Conservation (phyloP, 768 basidiomycete species). For the Tubosaeta brunneosetosa region DNA sequence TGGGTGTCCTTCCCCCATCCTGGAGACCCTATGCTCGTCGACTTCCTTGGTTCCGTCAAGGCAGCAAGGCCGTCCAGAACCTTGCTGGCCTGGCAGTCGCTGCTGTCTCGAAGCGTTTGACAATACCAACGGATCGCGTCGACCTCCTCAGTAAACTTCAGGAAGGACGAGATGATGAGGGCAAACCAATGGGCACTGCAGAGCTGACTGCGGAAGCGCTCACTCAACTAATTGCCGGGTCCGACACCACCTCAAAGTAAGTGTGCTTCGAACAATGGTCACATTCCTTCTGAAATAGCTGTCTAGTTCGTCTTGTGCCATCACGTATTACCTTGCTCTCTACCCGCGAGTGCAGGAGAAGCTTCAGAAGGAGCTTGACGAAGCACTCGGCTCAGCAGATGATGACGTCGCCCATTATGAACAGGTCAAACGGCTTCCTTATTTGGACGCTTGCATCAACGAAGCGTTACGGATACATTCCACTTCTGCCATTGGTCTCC, state of each 20-base stretch:
- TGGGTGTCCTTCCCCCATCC: conserved; percentile 71
- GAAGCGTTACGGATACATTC: conserved; percentile 84
- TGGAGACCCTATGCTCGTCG: conserved; percentile 62
- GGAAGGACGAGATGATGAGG: conserved; percentile 68
- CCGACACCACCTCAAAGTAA: conserved; percentile 91
- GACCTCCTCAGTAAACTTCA: conserved; percentile 83
- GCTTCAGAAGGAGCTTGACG: conserved; percentile 72
- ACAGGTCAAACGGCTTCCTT: conserved; percentile 68
- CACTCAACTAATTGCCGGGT: conserved; percentile 83
- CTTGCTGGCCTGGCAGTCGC: conserved; percentile 78
- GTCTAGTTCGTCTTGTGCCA: conserved; percentile 80
- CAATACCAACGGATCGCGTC: conserved; percentile 62
- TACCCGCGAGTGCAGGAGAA: conserved; percentile 62
- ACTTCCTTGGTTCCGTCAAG: conserved; percentile 74
- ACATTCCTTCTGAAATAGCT: not conserved
- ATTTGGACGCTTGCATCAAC: conserved; percentile 83
- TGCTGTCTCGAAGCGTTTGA: conserved; percentile 73
- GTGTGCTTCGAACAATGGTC: conserved; percentile 15
- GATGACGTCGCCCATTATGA: conserved; percentile 60
- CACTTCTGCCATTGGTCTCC: conserved; percentile 78
- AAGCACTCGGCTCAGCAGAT: conserved; percentile 51
- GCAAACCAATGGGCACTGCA: conserved; percentile 71
- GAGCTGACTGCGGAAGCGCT: conserved; percentile 88
- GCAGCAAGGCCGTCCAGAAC: conserved; percentile 59
- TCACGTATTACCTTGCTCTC: conserved; percentile 75